Percentiles rank a stretch among this genome's conserved stretches.
phyloP scores from a whole-genome alignment of 2,329 filamentous ascomycete genomes.

The Cyphellophora attinorum region DNA sequence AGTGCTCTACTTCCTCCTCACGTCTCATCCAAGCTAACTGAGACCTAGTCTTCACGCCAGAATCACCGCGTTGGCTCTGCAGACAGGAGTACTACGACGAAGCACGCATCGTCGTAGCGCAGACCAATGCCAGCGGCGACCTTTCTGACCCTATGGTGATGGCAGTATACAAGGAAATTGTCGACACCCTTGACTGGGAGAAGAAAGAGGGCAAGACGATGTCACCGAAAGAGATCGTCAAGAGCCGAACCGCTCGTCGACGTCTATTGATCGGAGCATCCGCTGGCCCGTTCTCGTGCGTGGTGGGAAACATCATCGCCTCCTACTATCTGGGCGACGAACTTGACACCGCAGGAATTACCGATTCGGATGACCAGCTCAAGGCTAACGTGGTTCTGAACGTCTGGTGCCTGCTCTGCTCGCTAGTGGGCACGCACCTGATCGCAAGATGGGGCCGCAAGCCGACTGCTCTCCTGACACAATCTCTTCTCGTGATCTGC shows the following conservation, averaged over 20 bases:
- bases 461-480: constrained; percentile 22
- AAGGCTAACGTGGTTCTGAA: constrained; percentile 44
- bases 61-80: constrained; percentile 51
- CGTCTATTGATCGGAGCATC: constrained; percentile 31
- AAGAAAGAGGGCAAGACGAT: constrained; percentile 29
- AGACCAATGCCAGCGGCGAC: constrained; percentile 36
- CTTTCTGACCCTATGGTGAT: constrained; percentile 28
- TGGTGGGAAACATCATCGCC: constrained; percentile 31
- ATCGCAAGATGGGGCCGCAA: constrained; percentile 36
- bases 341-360: constrained; percentile 38
- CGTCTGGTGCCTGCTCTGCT: constrained; percentile 37
- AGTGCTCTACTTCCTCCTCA: neutral
- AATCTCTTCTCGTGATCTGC: constrained; percentile 23
- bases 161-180: constrained; percentile 35
- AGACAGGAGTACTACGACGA: constrained; percentile 31
- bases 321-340: constrained; percentile 34
- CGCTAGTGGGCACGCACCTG: constrained; percentile 34
- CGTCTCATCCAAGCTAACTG: neutral
- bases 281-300: constrained; percentile 24
- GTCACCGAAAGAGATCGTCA: constrained; percentile 34
- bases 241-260: constrained; percentile 27
- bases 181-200: constrained; percentile 38
- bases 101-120: constrained; percentile 32
- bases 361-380: constrained; percentile 32
- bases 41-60: constrained; percentile 44